Evolutionary conservation across 169 alveolate genomes (phyloP).

Genomic region (Plasmodium relictum): DNA sequence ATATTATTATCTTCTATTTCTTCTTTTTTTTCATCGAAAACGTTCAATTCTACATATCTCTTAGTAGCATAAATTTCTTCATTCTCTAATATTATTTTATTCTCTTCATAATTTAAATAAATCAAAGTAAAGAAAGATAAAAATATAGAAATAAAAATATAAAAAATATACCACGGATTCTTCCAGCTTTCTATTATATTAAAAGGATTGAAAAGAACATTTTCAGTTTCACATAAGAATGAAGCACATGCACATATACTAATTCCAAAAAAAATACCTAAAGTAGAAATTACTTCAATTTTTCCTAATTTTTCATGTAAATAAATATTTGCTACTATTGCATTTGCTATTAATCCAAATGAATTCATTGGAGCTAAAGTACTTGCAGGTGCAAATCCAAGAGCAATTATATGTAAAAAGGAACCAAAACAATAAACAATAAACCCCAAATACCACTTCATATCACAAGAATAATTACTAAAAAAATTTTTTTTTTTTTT

Average conservation of each 20-base stretch:
- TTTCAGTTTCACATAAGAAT: slow-evolving; percentile 78
- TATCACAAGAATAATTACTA: slow-evolving; percentile 82
- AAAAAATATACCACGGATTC: slow-evolving; percentile 88
- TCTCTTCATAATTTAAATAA: slow-evolving; percentile 83
- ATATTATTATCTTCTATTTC: slow-evolving; percentile 59
- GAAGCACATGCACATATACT: slow-evolving; percentile 89
- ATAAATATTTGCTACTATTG: slow-evolving; percentile 87
- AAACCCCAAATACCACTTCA: slow-evolving; percentile 87
- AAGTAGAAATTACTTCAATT: slow-evolving; percentile 86
- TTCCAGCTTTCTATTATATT: slow-evolving; percentile 86
- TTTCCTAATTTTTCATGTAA: slow-evolving; percentile 87
- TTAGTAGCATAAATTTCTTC: slow-evolving; percentile 80
- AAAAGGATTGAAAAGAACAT: slow-evolving; percentile 60
- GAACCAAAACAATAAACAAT: slow-evolving; percentile 86
- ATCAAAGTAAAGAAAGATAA: slow-evolving; percentile 85
- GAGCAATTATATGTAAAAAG: slow-evolving; percentile 86
- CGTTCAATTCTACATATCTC: slow-evolving; percentile 78
- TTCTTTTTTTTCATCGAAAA: slow-evolving; percentile 66
- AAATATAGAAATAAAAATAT: slow-evolving; percentile 82
- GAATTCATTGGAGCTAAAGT: slow-evolving; percentile 90
- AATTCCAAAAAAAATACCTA: slow-evolving; percentile 87
- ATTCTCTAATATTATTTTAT: slow-evolving; percentile 78
- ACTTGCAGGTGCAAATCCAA: slow-evolving; percentile 91
- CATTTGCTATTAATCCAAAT: slow-evolving; percentile 88
- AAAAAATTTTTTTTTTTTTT: slow-evolving; percentile 77